These are phyloP conservation scores for Tetradesmus obliquus DNA, from an alignment of 139 green algal genomes.

Conservation along the genomic window DNA sequence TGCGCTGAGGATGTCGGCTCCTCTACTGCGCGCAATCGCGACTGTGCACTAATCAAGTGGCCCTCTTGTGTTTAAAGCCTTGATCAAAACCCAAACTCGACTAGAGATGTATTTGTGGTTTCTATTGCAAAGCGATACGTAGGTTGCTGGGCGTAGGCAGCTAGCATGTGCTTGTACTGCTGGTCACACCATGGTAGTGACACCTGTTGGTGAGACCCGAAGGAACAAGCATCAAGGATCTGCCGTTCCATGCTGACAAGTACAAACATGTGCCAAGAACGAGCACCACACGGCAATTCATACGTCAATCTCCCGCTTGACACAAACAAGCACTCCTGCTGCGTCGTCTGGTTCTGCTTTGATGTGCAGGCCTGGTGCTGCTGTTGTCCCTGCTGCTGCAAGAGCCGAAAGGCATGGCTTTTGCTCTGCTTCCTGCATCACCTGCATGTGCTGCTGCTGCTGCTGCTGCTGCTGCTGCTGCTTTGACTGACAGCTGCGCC, in stretches of 20 bases:
- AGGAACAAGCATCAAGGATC: no score
- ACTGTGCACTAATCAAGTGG: no score
- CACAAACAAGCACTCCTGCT: not conserved
- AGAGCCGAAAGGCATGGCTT: not conserved
- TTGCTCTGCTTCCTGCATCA: not conserved
- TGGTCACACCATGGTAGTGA: not conserved
- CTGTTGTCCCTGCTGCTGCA: slow-evolving; percentile 5
- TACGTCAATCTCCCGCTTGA: not conserved
- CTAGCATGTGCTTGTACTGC: not conserved
- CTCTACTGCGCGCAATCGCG: no score
- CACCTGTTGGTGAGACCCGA: not conserved
- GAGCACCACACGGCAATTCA: not conserved
- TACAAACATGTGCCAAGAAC: no score
- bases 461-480: not conserved
- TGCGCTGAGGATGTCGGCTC: no score
- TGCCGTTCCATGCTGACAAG: no score
- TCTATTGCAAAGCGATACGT: no score
- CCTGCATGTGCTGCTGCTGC: not conserved
- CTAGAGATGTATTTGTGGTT: no score
- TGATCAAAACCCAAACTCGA: no score
- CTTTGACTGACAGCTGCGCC: not conserved
- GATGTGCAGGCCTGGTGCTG: not conserved
- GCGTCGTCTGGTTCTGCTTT: not conserved
- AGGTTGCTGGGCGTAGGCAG: not conserved
- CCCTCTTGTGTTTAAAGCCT: no score